A percentile compares a stretch with the other conserved stretches of the same genome.
phyloP scores from a whole-genome alignment of 2,329 filamentous ascomycete genomes.

The Fusarium sp. region DNA sequence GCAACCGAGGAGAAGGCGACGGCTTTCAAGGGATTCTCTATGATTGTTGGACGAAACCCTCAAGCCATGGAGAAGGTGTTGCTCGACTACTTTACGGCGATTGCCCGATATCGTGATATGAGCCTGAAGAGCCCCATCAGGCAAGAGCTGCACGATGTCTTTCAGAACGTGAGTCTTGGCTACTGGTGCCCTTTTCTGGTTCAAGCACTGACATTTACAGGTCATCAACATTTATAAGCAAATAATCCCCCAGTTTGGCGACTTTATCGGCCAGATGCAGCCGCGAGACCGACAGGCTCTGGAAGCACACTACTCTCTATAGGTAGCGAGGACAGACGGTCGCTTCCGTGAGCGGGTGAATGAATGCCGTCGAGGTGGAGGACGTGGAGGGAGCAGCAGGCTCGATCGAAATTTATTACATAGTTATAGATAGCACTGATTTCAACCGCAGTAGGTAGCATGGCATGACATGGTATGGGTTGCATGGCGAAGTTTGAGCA shows the following conservation, averaged over 20 bases:
- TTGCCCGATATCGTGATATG: conserved; percentile 81
- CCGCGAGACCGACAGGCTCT: conserved; percentile 63
- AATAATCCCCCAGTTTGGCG: conserved; percentile 69
- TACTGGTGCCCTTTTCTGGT: too few species aligned
- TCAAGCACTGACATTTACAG: conserved; percentile 35
- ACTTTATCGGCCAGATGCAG: conserved; percentile 65
- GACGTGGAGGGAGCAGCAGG: conserved; percentile 7
- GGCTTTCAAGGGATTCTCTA: conserved; percentile 90
- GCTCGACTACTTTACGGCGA: conserved; percentile 83
- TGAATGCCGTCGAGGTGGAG: conserved; percentile 18
- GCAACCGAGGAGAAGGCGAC: conserved; percentile 95
- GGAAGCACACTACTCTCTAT: conserved; percentile 61
- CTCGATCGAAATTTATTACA: conserved; percentile 38
- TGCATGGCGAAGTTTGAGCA: conserved; percentile 40
- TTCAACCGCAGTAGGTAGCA: conserved; percentile 42
- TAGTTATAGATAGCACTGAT: conserved; percentile 48
- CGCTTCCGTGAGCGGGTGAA: conserved; percentile 1
- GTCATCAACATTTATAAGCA: conserved; percentile 67
- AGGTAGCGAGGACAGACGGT: conserved; percentile 6
- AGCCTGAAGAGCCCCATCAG: conserved; percentile 70
- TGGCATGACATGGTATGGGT: conserved; percentile 22
- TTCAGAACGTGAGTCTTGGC: conserved; percentile 74
- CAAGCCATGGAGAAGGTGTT: conserved; percentile 91
- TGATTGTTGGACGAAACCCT: conserved; percentile 87
- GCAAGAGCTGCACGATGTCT: conserved; percentile 76